Percentiles rank a stretch among this genome's conserved stretches.
Conservation (phyloP, 108 stramenopile species). For the Conticribra weissflogii region DNA sequence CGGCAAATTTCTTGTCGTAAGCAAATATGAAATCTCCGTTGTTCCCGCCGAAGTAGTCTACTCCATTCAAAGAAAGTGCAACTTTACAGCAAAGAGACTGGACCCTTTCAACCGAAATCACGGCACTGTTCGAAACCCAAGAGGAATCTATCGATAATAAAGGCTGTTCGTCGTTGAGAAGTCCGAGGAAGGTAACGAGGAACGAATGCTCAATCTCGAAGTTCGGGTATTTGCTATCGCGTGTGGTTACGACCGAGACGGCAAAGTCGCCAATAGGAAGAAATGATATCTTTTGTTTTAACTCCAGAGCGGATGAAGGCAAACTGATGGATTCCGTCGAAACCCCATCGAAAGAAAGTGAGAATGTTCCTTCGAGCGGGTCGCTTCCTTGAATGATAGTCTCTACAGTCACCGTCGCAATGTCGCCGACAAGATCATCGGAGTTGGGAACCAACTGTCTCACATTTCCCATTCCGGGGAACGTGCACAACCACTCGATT, state of each 20-base stretch:
- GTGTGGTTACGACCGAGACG: not conserved
- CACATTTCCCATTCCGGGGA: too few relatives aligned
- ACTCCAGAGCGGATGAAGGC: not conserved
- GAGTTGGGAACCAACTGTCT: too few relatives aligned
- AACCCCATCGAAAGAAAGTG: not conserved
- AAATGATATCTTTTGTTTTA: not conserved
- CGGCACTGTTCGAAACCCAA: not conserved
- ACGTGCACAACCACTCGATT: too few relatives aligned
- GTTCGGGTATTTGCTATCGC: too few relatives aligned
- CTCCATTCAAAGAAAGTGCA: constrained; percentile 4
- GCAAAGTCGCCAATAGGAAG: constrained; percentile 1
- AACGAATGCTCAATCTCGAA: not conserved
- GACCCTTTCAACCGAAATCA: not conserved
- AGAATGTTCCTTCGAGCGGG: not conserved
- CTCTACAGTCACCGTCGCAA: too few relatives aligned
- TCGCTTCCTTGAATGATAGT: not conserved
- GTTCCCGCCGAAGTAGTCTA: not conserved
- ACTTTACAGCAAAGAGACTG: constrained; percentile 11
- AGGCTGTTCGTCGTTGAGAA: constrained; percentile 14
- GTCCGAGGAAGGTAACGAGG: constrained; percentile 4
- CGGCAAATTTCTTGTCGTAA: constrained; percentile 21
- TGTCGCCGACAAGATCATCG: too few relatives aligned
- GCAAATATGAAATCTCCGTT: not conserved
- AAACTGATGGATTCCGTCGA: not conserved
- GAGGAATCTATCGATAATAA: not conserved